Evolutionary conservation across 306 rosid genomes (phyloP), one percentile per base, ranked within the genome.

Genomic region (Crataegus laevigata): DNA sequence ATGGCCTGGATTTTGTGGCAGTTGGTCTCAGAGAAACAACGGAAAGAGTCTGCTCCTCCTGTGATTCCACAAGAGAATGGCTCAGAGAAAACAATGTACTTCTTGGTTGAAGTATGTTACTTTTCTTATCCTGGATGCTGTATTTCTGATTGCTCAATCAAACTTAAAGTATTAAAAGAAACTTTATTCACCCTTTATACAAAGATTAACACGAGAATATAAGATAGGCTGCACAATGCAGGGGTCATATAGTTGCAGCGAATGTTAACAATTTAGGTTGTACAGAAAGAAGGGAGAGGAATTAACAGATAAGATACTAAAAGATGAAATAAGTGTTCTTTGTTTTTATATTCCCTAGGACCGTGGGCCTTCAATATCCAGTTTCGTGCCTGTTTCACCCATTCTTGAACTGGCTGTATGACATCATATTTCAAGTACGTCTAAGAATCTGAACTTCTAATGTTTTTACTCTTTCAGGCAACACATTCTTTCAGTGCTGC

Each of bases 41-140:
- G 91, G 85, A 94, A 92, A 86, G 97, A 92, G 78, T 94, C 99
- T 47, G 99, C 96, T 72, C 99, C 97, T 81, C 99, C 99, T 42
- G 69, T 88, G 72, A 79, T 81, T 80, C 76, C 86, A 21, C 70
- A 86, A 18, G 92, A 87, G 69, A 92, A 84, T 66, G 83, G 85
- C 85, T 72, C 92, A 5, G 87, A 57, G 85, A 91, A 94, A 83
- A 89, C 93, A 22, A 84, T 85, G 82, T 94, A 87, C 87, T 89
- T 92, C 91, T 84, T 94, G 90, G 97, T 97, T 40, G 99, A 94
- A 84, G 99, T 94, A 89, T 81, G 97, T 72, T 64, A 26, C 59
- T 61, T 54, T 75, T 72, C 73, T 61, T 68, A 45, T 58, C 38
- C 55, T 79, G 79, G 25, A 43, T 24, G 42, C 66, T 68, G 54